Evolutionary conservation across 768 basidiomycete genomes (phyloP).

Genomic region (Calocera viscosa): DNA sequence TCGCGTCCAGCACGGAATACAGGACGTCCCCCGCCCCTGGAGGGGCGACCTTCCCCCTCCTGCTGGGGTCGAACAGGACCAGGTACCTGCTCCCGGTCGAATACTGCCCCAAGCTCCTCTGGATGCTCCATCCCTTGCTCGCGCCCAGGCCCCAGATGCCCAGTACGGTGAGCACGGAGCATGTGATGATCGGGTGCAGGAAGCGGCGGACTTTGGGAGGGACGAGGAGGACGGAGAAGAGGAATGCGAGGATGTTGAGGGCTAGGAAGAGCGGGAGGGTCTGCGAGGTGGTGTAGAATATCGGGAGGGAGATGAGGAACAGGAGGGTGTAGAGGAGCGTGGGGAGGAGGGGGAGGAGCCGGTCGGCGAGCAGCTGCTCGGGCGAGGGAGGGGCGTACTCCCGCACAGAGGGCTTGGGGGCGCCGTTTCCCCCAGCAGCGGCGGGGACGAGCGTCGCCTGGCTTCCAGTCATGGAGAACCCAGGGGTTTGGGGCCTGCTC

Average conservation of each 20-base stretch:
- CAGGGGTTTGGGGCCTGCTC: background rate
- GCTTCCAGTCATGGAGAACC: background rate
- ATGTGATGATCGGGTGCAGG: background rate
- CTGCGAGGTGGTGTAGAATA: background rate
- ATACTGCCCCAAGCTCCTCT: background rate
- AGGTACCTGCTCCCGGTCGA: background rate
- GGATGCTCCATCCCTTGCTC: background rate
- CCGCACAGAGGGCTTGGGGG: background rate
- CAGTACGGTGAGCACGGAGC: background rate
- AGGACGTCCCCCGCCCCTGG: background rate
- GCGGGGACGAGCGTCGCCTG: background rate
- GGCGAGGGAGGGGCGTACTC: background rate
- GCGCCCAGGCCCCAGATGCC: background rate
- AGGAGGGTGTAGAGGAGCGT: background rate
- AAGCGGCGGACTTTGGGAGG: background rate
- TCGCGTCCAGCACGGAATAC: slow-evolving; percentile 2
- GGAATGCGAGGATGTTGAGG: slow-evolving; percentile 3
- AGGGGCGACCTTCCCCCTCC: background rate
- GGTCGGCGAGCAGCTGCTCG: background rate
- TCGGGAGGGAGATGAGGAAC: background rate
- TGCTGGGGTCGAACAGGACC: background rate
- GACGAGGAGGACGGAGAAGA: slow-evolving; percentile 8
- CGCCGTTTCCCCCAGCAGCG: background rate
- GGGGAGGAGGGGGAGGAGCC: background rate
- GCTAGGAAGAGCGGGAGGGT: background rate